Conservation (phyloP, 2,329 filamentous ascomycete genomes). For the Aureobasidium sp. region DNA sequence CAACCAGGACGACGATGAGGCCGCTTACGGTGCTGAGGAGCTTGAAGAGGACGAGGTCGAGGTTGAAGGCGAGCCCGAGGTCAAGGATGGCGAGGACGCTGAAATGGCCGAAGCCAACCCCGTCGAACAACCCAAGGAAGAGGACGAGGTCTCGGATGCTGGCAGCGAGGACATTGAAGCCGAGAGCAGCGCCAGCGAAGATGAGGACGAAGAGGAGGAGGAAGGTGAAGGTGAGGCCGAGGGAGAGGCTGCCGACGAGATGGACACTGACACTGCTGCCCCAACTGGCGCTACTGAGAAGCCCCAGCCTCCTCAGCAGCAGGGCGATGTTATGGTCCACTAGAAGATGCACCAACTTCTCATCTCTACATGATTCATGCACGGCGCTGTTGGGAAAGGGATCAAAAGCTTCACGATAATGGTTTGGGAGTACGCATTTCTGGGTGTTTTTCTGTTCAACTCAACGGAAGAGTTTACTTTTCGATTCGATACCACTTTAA, state of each 20-base stretch:
- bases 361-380: conserved; percentile 11
- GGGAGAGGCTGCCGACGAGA: conserved; percentile 34
- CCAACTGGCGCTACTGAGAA: neutral
- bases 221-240: conserved; percentile 50
- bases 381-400: conserved; percentile 5
- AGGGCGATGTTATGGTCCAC: conserved; percentile 20
- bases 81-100: conserved; percentile 53
- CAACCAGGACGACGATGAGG: conserved; percentile 69
- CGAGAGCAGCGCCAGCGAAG: conserved; percentile 66
- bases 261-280: conserved; percentile 8
- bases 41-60: conserved; percentile 54
- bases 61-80: conserved; percentile 37
- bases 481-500: conserved; percentile 2
- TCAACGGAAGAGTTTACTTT: neutral
- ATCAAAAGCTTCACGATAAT: conserved; percentile 11
- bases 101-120: conserved; percentile 69
- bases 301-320: conserved; percentile 12
- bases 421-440: conserved; percentile 12
- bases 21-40: conserved; percentile 86
- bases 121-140: conserved; percentile 42
- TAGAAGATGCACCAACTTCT: conserved; percentile 9
- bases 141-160: conserved; percentile 64
- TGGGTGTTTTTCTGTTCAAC: conserved; percentile 4
- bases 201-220: conserved; percentile 60
- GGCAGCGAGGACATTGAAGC: conserved; percentile 74